A percentile compares a stretch with the other conserved stretches of the same genome.
phyloP scores from a whole-genome alignment of 2,329 filamentous ascomycete species.

The Bipolaris gigantea region DNA sequence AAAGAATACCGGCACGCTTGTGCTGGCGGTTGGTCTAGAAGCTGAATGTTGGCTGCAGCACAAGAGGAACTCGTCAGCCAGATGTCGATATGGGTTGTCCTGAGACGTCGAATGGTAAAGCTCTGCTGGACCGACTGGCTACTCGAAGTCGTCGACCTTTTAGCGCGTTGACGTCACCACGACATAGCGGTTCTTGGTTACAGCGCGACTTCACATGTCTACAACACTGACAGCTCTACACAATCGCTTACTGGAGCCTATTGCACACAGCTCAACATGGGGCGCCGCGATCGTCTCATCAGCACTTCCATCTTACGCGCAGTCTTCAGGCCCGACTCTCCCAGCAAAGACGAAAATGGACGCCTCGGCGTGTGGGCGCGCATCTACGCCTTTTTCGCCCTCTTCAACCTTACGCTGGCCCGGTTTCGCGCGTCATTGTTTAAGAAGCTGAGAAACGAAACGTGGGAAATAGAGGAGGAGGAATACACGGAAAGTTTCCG shows the following conservation, averaged over 20 bases:
- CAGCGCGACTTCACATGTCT: slow-evolving; percentile 1
- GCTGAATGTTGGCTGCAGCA: slow-evolving; percentile 11
- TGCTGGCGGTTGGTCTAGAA: not conserved
- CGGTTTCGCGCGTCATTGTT: slow-evolving; percentile 56
- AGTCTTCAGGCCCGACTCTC: slow-evolving; percentile 33
- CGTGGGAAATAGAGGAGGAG: slow-evolving; percentile 58
- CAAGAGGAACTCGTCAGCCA: not conserved
- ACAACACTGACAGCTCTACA: not conserved
- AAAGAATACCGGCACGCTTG: not conserved
- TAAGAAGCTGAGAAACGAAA: slow-evolving; percentile 52
- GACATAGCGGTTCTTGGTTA: not conserved
- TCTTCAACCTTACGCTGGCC: slow-evolving; percentile 55
- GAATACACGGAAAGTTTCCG: slow-evolving; percentile 60
- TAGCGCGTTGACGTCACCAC: slow-evolving; percentile 16
- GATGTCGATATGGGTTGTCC: not conserved
- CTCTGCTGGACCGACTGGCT: not conserved
- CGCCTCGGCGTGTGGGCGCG: slow-evolving; percentile 45
- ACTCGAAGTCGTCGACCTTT: not conserved
- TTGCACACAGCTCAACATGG: slow-evolving; percentile 31
- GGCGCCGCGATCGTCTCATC: slow-evolving; percentile 40
- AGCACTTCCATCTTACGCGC: slow-evolving; percentile 44
- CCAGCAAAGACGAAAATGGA: slow-evolving; percentile 23
- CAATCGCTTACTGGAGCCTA: not conserved
- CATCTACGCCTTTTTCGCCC: slow-evolving; percentile 57
- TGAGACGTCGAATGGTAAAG: not conserved